Percentiles rank a stretch among this genome's conserved stretches.
Conservation (phyloP, 148 eudicot genomes). For the Vaccinium vitisidaea region DNA sequence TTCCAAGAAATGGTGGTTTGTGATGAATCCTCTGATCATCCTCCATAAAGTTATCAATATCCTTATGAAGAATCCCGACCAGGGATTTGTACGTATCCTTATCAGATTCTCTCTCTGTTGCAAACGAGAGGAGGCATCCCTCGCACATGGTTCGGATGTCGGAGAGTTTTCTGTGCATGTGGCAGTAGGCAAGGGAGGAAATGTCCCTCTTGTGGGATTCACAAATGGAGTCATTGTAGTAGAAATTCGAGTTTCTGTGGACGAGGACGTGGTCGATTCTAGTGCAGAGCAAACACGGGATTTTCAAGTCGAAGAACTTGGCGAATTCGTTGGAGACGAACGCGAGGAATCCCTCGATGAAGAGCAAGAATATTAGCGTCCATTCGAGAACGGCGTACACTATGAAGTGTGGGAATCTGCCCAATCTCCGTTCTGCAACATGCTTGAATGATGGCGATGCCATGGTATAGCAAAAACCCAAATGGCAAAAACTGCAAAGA, state of each 20-base stretch:
- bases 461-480: slow-evolving; percentile 15
- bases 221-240: slow-evolving; percentile 70
- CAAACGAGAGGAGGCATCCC: slow-evolving; percentile 80
- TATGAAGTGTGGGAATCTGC: slow-evolving; percentile 59
- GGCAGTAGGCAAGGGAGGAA: slow-evolving; percentile 91
- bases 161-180: slow-evolving; percentile 71
- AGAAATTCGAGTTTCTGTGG: slow-evolving; percentile 36
- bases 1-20: slow-evolving; percentile 18
- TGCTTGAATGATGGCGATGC: slow-evolving; percentile 38
- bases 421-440: slow-evolving; percentile 59
- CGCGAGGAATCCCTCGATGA: slow-evolving; percentile 64
- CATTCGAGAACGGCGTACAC: slow-evolving; percentile 77
- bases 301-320: slow-evolving; percentile 53
- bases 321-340: slow-evolving; percentile 61
- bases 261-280: slow-evolving; percentile 69
- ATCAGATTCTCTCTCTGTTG: slow-evolving; percentile 54
- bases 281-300: slow-evolving; percentile 78
- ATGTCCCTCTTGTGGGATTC: slow-evolving; percentile 79
- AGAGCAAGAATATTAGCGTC: slow-evolving; percentile 61
- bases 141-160: slow-evolving; percentile 85
- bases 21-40: slow-evolving; percentile 44
- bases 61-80: slow-evolving; percentile 46
- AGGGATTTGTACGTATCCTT: slow-evolving; percentile 40
- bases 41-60: slow-evolving; percentile 45
- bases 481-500: background rate